Base-by-base conservation (phyloP, 2,329 filamentous ascomycete species). In the Colletotrichum tropicicola region DNA sequence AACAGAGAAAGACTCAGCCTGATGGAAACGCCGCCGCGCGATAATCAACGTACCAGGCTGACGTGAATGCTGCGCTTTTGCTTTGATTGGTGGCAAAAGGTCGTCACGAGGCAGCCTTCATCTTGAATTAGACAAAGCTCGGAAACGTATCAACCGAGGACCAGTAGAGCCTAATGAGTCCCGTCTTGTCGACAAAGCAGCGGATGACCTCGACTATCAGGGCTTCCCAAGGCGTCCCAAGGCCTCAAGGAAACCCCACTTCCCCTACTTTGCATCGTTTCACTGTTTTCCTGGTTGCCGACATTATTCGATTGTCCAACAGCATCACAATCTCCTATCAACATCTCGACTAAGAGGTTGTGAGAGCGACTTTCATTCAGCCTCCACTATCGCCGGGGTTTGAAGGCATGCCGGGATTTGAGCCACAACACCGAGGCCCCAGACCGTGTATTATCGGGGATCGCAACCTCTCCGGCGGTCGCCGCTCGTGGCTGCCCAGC, bases 361-460 rank as follows among this genome's bases (percentile, higher is more conserved):
- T 5, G 10, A 17, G 35, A 41, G 19, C 12, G 13, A 2, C 12
- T 6, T 17, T 8, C 5, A 9, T n/a, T n/a, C 19, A 8, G 25
- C 25, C 4, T 7, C 25, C 35, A 8, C 23, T 25, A n/a, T n/a
- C n/a, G n/a, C 45, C 45, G 69, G 59, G 15, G 53, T 68, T 60
- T 67, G 68, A 62, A 70, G 62, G 57, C 63, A 39, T 45, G 65
- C 68, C 32, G 74, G 57, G 59, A 68, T 68, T 69, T 54, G 47
- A 65, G 49, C 30, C 17, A 51, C 32, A 59, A 51, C 37, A 15
- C 57, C 43, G n/a, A 49, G 3, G 43, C 28, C 39, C 19, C 35
- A 44, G 32, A 27, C 57, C 44, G 49, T 32, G 28, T 25, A 39
- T 5, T 17, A 27, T 55, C 49, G 51, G 44, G 3, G 21, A 35